These are phyloP conservation scores for Coemansia sp. DNA, from an alignment of 192 early-diverging fungal genomes.

Conservation along the genomic window DNA sequence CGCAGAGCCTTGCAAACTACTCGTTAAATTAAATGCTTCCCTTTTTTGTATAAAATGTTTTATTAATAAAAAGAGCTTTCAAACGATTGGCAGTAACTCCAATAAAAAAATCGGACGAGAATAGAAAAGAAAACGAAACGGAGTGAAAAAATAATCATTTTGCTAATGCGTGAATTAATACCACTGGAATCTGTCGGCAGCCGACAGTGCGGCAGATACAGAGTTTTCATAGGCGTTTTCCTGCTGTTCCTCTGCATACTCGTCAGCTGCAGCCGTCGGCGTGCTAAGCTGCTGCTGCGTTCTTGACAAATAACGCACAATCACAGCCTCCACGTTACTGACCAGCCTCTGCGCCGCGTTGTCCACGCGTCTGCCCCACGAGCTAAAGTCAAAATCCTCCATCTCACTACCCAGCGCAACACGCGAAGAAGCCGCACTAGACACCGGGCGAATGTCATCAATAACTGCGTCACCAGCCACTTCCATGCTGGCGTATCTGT, in stretches of 20 bases:
- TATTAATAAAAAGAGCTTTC: neutral
- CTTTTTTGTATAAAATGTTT: neutral
- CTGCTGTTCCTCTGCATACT: neutral
- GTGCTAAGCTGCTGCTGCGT: neutral
- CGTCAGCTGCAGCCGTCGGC: constrained; percentile 4
- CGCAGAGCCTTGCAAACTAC: neutral
- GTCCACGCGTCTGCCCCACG: constrained; percentile 38
- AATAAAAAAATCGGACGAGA: neutral
- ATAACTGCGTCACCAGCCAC: neutral
- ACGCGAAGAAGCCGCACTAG: neutral
- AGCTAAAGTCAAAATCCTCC: constrained; percentile 34
- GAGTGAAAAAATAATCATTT: neutral
- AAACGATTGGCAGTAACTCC: neutral
- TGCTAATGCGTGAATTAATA: neutral
- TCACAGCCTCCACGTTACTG: constrained; percentile 31
- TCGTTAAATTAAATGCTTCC: neutral
- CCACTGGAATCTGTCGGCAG: constrained; percentile 1
- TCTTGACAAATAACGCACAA: constrained; percentile 18
- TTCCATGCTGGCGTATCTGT: constrained; percentile 5
- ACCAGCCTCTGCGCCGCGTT: constrained; percentile 36
- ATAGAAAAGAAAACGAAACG: neutral
- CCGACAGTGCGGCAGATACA: neutral
- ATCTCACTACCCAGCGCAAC: neutral
- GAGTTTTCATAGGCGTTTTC: neutral
- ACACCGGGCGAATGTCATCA: neutral